Base-by-base conservation (phyloP, 2,329 filamentous ascomycete genomes). In the Pseudogymnoascus pannorum region DNA sequence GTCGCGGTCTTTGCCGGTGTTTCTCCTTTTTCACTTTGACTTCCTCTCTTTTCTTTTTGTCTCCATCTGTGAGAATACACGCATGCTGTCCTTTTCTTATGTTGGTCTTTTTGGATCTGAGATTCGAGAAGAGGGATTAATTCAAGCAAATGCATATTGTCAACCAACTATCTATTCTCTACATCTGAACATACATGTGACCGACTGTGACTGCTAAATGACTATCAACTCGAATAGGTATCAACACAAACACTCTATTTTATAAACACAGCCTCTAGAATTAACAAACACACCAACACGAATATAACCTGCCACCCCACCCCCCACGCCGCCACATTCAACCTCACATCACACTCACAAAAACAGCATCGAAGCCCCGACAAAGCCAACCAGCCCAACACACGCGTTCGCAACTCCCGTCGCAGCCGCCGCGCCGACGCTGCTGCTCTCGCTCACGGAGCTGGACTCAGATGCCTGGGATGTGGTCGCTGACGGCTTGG, bases 121-220 rank as follows among this genome's bases (percentile, higher is more conserved):
- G 48, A 54, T 54, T 54, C 26, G 48, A 31, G 48, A 54, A 54
- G 48, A 26, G 44, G 24, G 48, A n/a, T 42, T 54, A 54, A 54
- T 54, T 31, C 24, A 7, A 54, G 48, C 48, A 54, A 31, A 31
- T 31, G 48, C 48, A 54, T 54, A 54, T 54, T 54, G 48, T 54
- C n/a, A 54, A 31, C 48, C n/a, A 31, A 31, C 24, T 31, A 54
- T 31, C 4, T 11, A 18, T 8, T 16, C 9, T 11, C 29, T 26
- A 6, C n/a, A 18, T 54, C n/a, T 54, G 26, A 20, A 2, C 29
- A 31, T 31, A 31, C 29, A n/a, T n/a, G n/a, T n/a, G n/a, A n/a
- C n/a, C n/a, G n/a, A n/a, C n/a, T n/a, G n/a, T n/a, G n/a, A n/a
- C n/a, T n/a, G n/a, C n/a, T n/a, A n/a, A n/a, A n/a, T n/a, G n/a